Evolutionary conservation across 139 green algal species (phyloP), one percentile per base, ranked within the genome.

Genomic region (Chara braunii): DNA sequence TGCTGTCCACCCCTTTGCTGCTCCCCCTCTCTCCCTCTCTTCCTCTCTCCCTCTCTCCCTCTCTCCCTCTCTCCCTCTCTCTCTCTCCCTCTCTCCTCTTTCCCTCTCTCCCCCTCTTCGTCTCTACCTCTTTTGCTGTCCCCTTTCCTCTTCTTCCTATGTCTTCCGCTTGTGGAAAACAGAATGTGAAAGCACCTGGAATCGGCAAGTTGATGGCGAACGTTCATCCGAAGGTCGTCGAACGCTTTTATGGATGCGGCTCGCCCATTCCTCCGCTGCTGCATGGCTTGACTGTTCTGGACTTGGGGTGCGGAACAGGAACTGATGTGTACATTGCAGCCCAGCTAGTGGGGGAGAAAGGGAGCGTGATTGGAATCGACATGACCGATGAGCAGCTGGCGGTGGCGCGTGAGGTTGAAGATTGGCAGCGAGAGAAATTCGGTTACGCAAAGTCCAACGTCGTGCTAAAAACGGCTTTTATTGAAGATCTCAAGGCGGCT

Each of bases 301-400:
- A 78, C 29, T 74, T 90, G 8, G 73, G 43, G 26, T 87, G 83
- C 67, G 90, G 90, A 40, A 83, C 66, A 11, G 91, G 91, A 0
- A 61, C 90, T 0, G 91, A 97, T 66, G 93, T 86, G 79, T 97
- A 96, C 77, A 85, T 95, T 22, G 84, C 76, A 12, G 76, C 89
- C 0, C 73, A 65, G 5, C 77, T 97, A 22, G 90, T 96, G 2
- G 91, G 91, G 0, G 60, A 29, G 34, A 26, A 26, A 33, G 70
- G 70, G 24, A 66, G 22, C 37, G 60, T 68, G 22, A 72, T 33
- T 3, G 91, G 91, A 2, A 37, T 98, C 7, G 91, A 98, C 77
- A 98, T 98, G 91, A 97, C 91, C 1, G 72, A 74, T 6, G 79
- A 84, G 22, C 93, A 97, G 84, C 83, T 97, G 40, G 79, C 81